These are phyloP conservation scores for Musa itinerans DNA, from an alignment of 176 grass and related monocot genomes.

Conservation along the genomic window DNA sequence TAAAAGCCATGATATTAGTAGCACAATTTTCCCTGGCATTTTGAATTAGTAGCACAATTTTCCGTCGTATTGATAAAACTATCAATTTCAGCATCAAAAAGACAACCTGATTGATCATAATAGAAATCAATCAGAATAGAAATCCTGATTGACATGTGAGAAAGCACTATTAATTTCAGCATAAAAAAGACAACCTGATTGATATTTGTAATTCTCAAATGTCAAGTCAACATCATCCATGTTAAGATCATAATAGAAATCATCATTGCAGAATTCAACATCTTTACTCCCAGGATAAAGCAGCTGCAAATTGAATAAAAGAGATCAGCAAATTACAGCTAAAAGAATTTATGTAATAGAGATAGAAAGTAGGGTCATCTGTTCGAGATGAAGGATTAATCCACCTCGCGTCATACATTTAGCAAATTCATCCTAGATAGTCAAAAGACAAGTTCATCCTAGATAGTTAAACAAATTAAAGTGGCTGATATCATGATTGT, in stretches of 20 bases:
- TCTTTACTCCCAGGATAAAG: slow-evolving; percentile 36
- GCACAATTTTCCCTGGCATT: slow-evolving; percentile 16
- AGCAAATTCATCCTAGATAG: background rate
- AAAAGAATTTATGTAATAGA: background rate
- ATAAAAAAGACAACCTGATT: background rate
- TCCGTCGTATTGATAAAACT: slow-evolving; percentile 71
- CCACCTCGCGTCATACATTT: background rate
- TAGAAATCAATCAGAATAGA: too few relatives aligned
- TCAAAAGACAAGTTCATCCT: too few relatives aligned
- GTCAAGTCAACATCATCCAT: slow-evolving; percentile 70
- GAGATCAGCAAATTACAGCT: background rate
- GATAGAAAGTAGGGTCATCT: too few relatives aligned
- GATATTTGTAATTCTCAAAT: slow-evolving; percentile 86
- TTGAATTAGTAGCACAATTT: slow-evolving; percentile 28
- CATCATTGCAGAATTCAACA: slow-evolving; percentile 54
- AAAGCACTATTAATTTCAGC: too few relatives aligned
- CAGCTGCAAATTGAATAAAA: slow-evolving; percentile 35
- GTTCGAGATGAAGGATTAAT: background rate
- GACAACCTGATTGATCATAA: too few relatives aligned
- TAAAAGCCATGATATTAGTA: background rate
- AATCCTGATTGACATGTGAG: too few relatives aligned
- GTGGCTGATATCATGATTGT: too few relatives aligned
- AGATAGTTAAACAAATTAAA: too few relatives aligned
- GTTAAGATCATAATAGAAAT: slow-evolving; percentile 57
- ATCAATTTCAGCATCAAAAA: slow-evolving; percentile 18